Evolutionary conservation across 2,329 filamentous ascomycete genomes (phyloP).

Genomic region (Aspergillus proliferans): DNA sequence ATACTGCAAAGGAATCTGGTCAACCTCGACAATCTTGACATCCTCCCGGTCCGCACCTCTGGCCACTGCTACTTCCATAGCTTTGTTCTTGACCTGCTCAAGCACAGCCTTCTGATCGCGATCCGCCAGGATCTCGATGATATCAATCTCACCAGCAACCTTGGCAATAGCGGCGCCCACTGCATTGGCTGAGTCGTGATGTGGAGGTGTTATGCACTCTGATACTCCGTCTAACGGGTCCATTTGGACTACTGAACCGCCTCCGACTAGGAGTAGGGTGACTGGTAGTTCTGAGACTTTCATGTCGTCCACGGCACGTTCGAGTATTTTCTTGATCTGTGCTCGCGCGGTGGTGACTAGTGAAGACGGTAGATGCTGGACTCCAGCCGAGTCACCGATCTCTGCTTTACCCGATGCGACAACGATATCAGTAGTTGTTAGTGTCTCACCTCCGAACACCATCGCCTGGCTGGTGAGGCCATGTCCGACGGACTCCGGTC

Average conservation of each 20-base stretch:
- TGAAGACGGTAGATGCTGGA: constrained; percentile 11
- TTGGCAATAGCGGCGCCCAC: constrained; percentile 56
- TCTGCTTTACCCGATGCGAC: constrained; percentile 15
- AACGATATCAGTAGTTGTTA: constrained; percentile 51
- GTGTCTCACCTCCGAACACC: constrained; percentile 48
- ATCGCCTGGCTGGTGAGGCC: constrained; percentile 43
- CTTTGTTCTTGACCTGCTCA: constrained; percentile 15
- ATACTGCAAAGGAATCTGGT: constrained; percentile 35
- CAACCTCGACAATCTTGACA: constrained; percentile 40
- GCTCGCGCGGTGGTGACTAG: constrained; percentile 16
- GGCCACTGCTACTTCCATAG: constrained; percentile 15
- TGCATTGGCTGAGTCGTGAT: constrained; percentile 54
- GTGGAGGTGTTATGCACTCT: constrained; percentile 47
- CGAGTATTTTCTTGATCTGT: constrained; percentile 44
- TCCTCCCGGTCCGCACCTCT: constrained; percentile 24
- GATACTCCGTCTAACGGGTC: constrained; percentile 46
- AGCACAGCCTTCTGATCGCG: constrained; percentile 15
- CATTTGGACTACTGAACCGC: constrained; percentile 50
- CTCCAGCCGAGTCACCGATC: constrained; percentile 19
- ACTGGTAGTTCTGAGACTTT: constrained; percentile 51
- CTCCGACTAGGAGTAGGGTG: constrained; percentile 52
- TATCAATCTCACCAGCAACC: constrained; percentile 48
- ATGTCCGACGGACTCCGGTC: constrained; percentile 53
- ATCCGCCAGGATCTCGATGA: constrained; percentile 43
- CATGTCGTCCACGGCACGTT: constrained; percentile 50